Base-by-base conservation (phyloP, 768 basidiomycete species). In the Leccinum boreale region DNA sequence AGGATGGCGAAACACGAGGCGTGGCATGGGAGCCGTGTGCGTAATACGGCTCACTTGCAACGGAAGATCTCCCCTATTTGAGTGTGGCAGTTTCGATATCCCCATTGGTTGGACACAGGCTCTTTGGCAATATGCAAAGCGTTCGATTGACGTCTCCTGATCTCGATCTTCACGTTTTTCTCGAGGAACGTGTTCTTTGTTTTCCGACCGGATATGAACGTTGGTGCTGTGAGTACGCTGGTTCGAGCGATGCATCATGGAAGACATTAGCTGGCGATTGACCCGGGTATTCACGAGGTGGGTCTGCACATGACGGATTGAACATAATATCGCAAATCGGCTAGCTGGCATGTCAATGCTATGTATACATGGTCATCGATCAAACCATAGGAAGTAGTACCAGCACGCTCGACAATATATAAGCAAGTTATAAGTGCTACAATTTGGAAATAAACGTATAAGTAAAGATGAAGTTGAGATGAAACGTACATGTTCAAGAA, bases 1-100 rank as follows among this genome's bases (percentile, higher is more conserved):
- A 24, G 55, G 54, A 56, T 58, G 54, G 56, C 19, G 7, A 54
- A 46, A 56, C 63, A 65, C 23, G 63, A 62, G 63, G 63, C 8
- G 14, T 12, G 26, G 50, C 10, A 14, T 50, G 17, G 33, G 36
- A 36, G 36, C 17, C 17, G 26, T 23, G 24, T 19, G 19, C n/a
- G 42, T 14, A 33, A 33, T 33, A 42, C 39, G 17, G 39, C 39
- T 9, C 42, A 23, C n/a, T n/a, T n/a, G n/a, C 45, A 46, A 21
- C 14, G 28, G 35, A 50, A 9, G 39, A 62, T 63, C 56, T 24
- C 42, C 39, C 36, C 1, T 3, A 11, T 19, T 50, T 14, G 36
- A 26, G 4, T 29, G 48, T 23, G 42, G 46, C 28, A 52, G 29
- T 39, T 55, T 14, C 14, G 42, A 23, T 59, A 58, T 50, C 50